Conservation (phyloP, 2,329 filamentous ascomycete species). For the Ophiobolus disseminans region DNA sequence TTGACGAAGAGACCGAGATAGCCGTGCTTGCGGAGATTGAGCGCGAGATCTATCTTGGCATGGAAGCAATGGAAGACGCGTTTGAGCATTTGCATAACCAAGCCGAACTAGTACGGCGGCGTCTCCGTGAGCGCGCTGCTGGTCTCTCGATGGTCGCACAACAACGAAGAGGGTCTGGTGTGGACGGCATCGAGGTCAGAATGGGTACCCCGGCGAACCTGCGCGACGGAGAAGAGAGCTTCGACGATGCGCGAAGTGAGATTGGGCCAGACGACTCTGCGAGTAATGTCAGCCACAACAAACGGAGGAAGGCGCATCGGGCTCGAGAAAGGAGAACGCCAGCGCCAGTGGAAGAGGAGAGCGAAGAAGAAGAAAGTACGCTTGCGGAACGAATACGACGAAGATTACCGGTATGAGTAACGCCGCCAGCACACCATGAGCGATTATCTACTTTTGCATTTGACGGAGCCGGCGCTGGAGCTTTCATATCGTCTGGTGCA, state of each 20-base stretch:
- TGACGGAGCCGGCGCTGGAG: constrained; percentile 12
- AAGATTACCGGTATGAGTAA: constrained; percentile 23
- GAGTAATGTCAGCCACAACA: constrained; percentile 78
- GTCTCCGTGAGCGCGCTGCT: constrained; percentile 81
- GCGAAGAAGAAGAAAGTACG: constrained; percentile 33
- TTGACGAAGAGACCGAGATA: constrained; percentile 94
- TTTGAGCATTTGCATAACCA: constrained; percentile 90
- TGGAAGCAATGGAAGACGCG: constrained; percentile 93
- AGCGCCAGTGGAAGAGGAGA: constrained; percentile 69
- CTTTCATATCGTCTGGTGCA: constrained; percentile 8
- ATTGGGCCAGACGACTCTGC: constrained; percentile 80
- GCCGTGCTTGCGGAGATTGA: constrained; percentile 89
- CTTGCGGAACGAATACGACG: constrained; percentile 38
- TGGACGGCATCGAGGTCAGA: constrained; percentile 51
- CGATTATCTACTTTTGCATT: constrained; percentile 8
- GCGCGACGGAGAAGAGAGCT: constrained; percentile 41
- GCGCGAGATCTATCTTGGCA: constrained; percentile 88
- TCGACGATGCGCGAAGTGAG: constrained; percentile 54
- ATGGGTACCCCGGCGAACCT: constrained; percentile 57
- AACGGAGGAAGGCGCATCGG: constrained; percentile 71
- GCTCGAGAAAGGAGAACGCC: constrained; percentile 74
- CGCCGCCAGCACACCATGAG: constrained; percentile 2
- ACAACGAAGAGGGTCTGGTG: constrained; percentile 59
- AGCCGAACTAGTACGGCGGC: constrained; percentile 79
- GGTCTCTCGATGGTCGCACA: constrained; percentile 73